phyloP scores from a whole-genome alignment of 106 monocot genomes.

The Dioscorea alata region DNA sequence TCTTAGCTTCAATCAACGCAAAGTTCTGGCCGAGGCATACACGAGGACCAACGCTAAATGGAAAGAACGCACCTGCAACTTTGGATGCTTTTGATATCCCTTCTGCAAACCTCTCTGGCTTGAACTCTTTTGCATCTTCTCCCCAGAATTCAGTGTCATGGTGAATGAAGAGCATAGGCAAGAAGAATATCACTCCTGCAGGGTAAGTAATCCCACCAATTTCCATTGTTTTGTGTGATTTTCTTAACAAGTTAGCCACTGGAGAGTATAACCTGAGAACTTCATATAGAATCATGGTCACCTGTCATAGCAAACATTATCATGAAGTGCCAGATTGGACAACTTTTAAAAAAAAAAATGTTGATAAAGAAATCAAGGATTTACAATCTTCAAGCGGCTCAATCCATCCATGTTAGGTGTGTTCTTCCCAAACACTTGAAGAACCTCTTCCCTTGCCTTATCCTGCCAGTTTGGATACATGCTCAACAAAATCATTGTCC shows the following conservation, averaged over 20 bases:
- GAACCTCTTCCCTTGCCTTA: conserved; percentile 50
- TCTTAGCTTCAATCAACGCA: conserved; percentile 40
- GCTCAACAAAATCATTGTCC: conserved; percentile 47
- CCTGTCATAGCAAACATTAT: conserved; percentile 8
- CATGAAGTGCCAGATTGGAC: too few relatives aligned
- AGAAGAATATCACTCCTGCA: background rate
- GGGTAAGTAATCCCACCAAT: conserved; percentile 15
- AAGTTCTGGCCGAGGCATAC: conserved; percentile 45
- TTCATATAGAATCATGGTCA: conserved; percentile 51
- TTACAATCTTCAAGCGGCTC: conserved; percentile 30
- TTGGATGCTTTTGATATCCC: conserved; percentile 35
- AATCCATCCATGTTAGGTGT: conserved; percentile 22
- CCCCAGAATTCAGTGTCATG: conserved; percentile 27
- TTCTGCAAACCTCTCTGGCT: conserved; percentile 38
- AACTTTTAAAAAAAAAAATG: too few relatives aligned
- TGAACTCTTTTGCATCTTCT: conserved; percentile 34
- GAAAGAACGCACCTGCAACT: conserved; percentile 21
- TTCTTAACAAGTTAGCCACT: background rate
- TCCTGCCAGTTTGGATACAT: conserved; percentile 54
- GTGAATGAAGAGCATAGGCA: conserved; percentile 27
- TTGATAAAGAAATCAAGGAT: too few relatives aligned
- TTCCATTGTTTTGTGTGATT: conserved; percentile 10
- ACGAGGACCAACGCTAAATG: conserved; percentile 34
- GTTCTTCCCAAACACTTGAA: conserved; percentile 24
- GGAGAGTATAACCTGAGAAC: conserved; percentile 49